A percentile compares a stretch with the other conserved stretches of the same genome.
Evolutionary conservation across 2,329 filamentous ascomycete genomes (phyloP).

Genomic region (Diaporthe batatas): DNA sequence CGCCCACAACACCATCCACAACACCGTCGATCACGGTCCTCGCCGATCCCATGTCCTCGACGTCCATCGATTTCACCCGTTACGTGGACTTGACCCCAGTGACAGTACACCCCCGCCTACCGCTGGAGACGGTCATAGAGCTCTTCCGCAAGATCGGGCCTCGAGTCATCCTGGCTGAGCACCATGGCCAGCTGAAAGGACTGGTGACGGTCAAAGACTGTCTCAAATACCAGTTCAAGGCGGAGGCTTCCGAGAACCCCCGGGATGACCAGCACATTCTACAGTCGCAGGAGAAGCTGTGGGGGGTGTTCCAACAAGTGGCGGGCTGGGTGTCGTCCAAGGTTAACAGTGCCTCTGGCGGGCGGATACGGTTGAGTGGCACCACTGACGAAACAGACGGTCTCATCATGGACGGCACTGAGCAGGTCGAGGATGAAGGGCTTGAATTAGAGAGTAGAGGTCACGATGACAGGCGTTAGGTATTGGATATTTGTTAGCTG

Average conservation of each 20-base stretch:
- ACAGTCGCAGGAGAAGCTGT: constrained; percentile 75
- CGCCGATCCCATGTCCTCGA: constrained; percentile 45
- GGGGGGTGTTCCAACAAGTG: constrained; percentile 67
- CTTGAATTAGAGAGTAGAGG: constrained; percentile 41
- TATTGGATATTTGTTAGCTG: constrained; percentile 11
- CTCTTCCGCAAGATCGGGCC: constrained; percentile 98
- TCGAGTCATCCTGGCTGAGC: constrained; percentile 91
- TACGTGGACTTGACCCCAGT: constrained; percentile 93
- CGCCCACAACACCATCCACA: constrained; percentile 50
- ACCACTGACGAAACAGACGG: constrained; percentile 53
- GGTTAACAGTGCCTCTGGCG: constrained; percentile 66
- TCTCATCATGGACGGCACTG: constrained; percentile 64
- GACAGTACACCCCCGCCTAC: constrained; percentile 89
- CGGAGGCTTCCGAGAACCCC: constrained; percentile 85
- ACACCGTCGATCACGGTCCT: constrained; percentile 62
- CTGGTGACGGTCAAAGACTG: constrained; percentile 98
- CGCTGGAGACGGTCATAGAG: constrained; percentile 98
- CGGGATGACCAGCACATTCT: constrained; percentile 68
- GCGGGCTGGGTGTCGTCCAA: constrained; percentile 72
- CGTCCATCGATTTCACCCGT: constrained; percentile 81
- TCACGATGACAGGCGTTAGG: constrained; percentile 14
- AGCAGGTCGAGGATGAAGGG: constrained; percentile 60
- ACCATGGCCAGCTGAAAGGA: constrained; percentile 84
- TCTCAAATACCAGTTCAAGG: constrained; percentile 96
- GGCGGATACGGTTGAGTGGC: constrained; percentile 66